Percentiles rank a stretch among this genome's conserved stretches.
These are phyloP conservation scores for Tolypocladium guangdongense DNA, from an alignment of 2,329 filamentous ascomycete species.

Conservation along the genomic window DNA sequence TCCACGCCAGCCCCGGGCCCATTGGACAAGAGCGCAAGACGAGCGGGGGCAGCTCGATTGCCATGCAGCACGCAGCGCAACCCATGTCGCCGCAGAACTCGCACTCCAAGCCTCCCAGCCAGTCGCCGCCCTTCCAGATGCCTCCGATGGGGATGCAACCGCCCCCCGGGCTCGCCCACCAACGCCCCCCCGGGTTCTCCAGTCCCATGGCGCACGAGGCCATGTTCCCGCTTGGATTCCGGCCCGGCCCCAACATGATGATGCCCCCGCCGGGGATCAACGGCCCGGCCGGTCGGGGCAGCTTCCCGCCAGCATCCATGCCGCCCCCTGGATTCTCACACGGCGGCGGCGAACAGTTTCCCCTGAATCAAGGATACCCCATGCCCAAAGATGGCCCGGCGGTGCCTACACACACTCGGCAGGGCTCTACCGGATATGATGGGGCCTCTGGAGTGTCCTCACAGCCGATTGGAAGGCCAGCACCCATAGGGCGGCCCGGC, in stretches of 20 bases:
- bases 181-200: conserved; percentile 38
- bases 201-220: conserved; percentile 45
- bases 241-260: conserved; percentile 34
- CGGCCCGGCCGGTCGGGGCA: conserved; percentile 26
- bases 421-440: conserved; percentile 62
- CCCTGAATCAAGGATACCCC: conserved; percentile 18
- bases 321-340: conserved; percentile 27
- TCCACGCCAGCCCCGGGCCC: conserved; percentile 54
- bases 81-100: conserved; percentile 47
- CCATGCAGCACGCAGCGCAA: conserved; percentile 19
- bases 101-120: conserved; percentile 22
- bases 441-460: conserved; percentile 38
- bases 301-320: conserved; percentile 28
- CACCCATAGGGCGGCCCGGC: conserved; percentile 78
- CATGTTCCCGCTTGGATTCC: conserved; percentile 35
- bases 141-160: conserved; percentile 43
- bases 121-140: conserved; percentile 39
- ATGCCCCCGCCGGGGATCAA: conserved; percentile 41
- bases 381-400: conserved; percentile 19
- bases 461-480: conserved; percentile 69
- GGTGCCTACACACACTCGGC: conserved; percentile 56
- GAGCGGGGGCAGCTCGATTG: conserved; percentile 29
- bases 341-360: conserved; percentile 17
- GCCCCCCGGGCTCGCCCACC: conserved; percentile 25
- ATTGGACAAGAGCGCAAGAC: conserved; percentile 54